Conservation (phyloP, 176 grass and related monocot genomes). For the Raddia distichophylla region DNA sequence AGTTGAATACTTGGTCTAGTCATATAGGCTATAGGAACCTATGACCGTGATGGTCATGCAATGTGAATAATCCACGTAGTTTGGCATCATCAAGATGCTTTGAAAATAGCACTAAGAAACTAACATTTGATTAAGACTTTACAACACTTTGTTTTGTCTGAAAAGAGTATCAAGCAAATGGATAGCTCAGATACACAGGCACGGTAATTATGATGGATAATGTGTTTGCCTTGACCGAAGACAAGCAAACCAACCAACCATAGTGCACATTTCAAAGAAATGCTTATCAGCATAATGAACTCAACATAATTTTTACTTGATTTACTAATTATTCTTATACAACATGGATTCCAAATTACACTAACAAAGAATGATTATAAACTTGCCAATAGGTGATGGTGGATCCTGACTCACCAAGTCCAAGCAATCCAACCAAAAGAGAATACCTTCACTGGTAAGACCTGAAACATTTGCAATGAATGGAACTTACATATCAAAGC, state of each 20-base stretch:
- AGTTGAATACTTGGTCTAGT: slow-evolving; percentile 6
- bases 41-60: slow-evolving; percentile 23
- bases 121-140: slow-evolving; percentile 27
- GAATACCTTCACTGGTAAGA: slow-evolving; percentile 99
- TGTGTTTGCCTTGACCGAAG: background rate
- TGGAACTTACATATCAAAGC: slow-evolving; percentile 29
- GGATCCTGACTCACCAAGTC: slow-evolving; percentile 95
- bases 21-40: slow-evolving; percentile 21
- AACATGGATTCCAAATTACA: slow-evolving; percentile 27
- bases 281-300: slow-evolving; percentile 5
- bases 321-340: slow-evolving; percentile 21
- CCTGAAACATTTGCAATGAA: slow-evolving; percentile 37
- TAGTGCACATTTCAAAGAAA: slow-evolving; percentile 12
- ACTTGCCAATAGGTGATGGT: slow-evolving; percentile 78
- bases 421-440: slow-evolving; percentile 91
- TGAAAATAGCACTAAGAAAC: slow-evolving; percentile 13
- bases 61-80: slow-evolving; percentile 9
- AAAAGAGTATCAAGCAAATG: slow-evolving; percentile 21
- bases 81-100: slow-evolving; percentile 27
- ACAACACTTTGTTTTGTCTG: slow-evolving; percentile 20
- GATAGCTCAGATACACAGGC: slow-evolving; percentile 19
- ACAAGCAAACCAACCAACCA: background rate
- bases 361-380: slow-evolving; percentile 46
- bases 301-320: slow-evolving; percentile 17
- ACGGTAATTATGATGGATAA: background rate